phyloP scores from a whole-genome alignment of 176 grass and related monocot genomes.

The Oryza australiensis region DNA sequence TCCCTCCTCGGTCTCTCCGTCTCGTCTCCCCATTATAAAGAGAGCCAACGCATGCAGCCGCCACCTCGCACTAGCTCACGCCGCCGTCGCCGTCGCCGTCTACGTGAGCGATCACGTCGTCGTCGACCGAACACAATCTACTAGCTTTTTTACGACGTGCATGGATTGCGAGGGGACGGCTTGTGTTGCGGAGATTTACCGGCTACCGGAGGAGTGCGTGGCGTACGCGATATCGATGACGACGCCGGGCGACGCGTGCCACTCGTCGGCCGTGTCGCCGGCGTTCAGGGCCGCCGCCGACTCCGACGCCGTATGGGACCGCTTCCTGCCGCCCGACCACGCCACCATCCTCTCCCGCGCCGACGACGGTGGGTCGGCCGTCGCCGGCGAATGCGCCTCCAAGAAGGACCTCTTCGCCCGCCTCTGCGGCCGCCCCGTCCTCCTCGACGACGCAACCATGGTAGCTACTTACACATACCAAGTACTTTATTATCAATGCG shows the following conservation, averaged over 20 bases:
- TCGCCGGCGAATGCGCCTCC: background rate
- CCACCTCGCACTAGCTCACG: background rate
- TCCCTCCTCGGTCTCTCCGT: too few relatives aligned
- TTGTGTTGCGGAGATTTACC: conserved; percentile 47
- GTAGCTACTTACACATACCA: too few relatives aligned
- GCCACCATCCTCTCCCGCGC: conserved; percentile 50
- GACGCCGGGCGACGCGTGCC: conserved; percentile 59
- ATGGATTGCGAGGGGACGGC: conserved; percentile 16
- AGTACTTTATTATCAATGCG: background rate
- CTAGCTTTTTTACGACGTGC: background rate
- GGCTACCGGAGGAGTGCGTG: conserved; percentile 72
- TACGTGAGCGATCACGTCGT: background rate
- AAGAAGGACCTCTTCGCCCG: conserved; percentile 78
- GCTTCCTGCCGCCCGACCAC: conserved; percentile 66
- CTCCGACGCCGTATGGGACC: conserved; percentile 70
- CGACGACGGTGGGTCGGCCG: background rate
- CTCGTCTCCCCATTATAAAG: background rate
- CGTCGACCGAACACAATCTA: background rate
- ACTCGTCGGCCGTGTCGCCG: conserved; percentile 52
- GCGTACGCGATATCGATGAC: conserved; percentile 74
- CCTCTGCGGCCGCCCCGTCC: conserved; percentile 57
- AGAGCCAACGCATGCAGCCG: background rate
- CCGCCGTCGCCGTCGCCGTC: background rate
- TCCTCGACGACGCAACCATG: conserved; percentile 76
- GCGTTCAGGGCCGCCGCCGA: conserved; percentile 55